Evolutionary conservation across 2,329 filamentous ascomycete species (phyloP), one percentile per base, ranked within the genome.

Genomic region (Mariannaea elegans): DNA sequence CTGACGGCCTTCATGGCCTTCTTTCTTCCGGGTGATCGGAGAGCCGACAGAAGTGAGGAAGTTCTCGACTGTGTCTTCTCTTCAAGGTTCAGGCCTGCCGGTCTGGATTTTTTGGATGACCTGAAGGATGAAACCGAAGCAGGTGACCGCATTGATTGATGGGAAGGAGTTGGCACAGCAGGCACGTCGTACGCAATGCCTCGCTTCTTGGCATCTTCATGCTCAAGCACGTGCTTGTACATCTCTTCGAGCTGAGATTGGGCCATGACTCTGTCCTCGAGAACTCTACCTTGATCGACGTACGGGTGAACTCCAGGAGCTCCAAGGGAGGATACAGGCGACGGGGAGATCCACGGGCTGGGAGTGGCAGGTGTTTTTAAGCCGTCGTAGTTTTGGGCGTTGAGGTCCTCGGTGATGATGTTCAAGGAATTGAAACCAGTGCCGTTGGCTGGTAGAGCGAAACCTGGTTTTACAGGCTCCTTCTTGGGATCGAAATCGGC

Each of bases 211-310:
- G 86, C 86, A 58, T 85, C 86, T 71, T 97, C 94, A 69, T 97
- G 91, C 75, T 93, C 92, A 88, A 97, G 90, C 64, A 97, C 94
- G 67, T 93, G 90, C 62, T 89, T 93, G 78, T 97, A 98, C 74
- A 98, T 88, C 69, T 92, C 88, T 75, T 97, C 93, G 76, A 97
- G 88, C 74, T 97, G 91, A 65, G 89, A 83, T 75, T 95, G 89
- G 64, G 92, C 88, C 80, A 90, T 89, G 71, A 85, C 83, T 73
- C 85, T 87, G 76, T 97, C 92, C 61, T 86, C 84, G 59, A 90
- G 86, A 21, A 97, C 84, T 14, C 97, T 85, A 59, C 84, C 84
- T 59, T 90, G 88, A 74, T 97, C 93, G 60, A 97, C 91, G 19
- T 87, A 88, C 14, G 84, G 84, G 60, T 92, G 87, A 59, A 89